Evolutionary conservation across 179 eudicot species (phyloP).

Genomic region (Corrigiola litoralis): DNA sequence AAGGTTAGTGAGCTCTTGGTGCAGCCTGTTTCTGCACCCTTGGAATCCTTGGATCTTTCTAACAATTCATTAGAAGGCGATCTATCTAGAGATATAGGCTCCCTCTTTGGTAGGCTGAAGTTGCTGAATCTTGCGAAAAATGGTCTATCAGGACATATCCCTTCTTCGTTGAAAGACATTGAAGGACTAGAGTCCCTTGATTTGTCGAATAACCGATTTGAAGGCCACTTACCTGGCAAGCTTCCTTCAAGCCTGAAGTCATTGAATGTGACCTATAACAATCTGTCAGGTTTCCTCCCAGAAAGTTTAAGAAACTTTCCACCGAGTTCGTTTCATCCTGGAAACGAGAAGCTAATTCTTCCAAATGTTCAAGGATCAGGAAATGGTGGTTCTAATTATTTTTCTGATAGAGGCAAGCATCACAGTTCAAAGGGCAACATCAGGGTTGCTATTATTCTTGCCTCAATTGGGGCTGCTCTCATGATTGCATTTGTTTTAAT

Average conservation of each 20-base stretch:
- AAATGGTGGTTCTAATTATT: slow-evolving; percentile 17
- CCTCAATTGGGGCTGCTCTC: slow-evolving; percentile 59
- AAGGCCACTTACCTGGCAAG: slow-evolving; percentile 55
- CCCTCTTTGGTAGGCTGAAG: slow-evolving; percentile 53
- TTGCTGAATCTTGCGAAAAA: slow-evolving; percentile 66
- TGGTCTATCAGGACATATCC: slow-evolving; percentile 65
- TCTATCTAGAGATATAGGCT: slow-evolving; percentile 54
- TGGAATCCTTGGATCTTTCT: slow-evolving; percentile 85
- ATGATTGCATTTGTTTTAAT: slow-evolving; percentile 76
- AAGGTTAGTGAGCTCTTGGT: slow-evolving; percentile 43
- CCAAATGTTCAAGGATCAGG: slow-evolving; percentile 23
- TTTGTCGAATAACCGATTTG: slow-evolving; percentile 63
- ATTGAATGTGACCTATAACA: slow-evolving; percentile 61
- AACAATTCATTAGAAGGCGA: slow-evolving; percentile 52
- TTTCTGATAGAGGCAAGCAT: slow-evolving; percentile 8
- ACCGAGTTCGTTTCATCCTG: slow-evolving; percentile 66
- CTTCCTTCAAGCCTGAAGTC: slow-evolving; percentile 55
- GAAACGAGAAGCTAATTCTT: slow-evolving; percentile 47
- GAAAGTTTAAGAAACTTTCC: slow-evolving; percentile 54
- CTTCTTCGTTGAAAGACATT: slow-evolving; percentile 54
- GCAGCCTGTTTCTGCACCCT: slow-evolving; percentile 47
- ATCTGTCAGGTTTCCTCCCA: slow-evolving; percentile 63
- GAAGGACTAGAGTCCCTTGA: slow-evolving; percentile 59
- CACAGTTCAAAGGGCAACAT: slow-evolving; percentile 44
- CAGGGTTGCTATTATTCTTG: slow-evolving; percentile 69